phyloP scores from a whole-genome alignment of 1,284 basidiomycete genomes.

The Pterulicium gracile region DNA sequence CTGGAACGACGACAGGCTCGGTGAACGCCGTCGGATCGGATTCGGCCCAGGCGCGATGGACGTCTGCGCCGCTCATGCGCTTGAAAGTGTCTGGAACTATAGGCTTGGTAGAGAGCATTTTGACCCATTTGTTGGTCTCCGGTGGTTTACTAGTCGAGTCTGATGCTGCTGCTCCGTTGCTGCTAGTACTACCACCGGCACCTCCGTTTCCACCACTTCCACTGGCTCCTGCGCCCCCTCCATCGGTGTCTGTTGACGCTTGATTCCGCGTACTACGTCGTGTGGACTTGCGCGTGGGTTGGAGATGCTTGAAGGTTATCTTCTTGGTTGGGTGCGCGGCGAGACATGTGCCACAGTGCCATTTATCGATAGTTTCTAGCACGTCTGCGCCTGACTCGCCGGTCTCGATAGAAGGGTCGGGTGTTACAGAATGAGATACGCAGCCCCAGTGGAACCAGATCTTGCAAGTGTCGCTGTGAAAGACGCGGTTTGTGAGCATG shows the following conservation, averaged over 20 bases:
- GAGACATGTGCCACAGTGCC: conserved; percentile 51
- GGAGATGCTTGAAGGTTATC: conserved; percentile 53
- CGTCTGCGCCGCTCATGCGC: conserved; percentile 53
- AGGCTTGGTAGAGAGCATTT: conserved; percentile 53
- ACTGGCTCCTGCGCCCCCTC: neutral
- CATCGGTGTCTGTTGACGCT: conserved; percentile 40
- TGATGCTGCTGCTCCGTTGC: neutral
- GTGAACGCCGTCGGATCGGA: conserved; percentile 57
- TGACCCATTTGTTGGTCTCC: conserved; percentile 57
- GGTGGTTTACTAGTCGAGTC: conserved; percentile 20
- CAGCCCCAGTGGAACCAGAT: conserved; percentile 42
- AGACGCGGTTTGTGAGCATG: neutral
- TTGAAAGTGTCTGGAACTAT: conserved; percentile 53
- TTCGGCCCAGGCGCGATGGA: conserved; percentile 65
- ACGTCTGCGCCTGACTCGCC: conserved; percentile 27
- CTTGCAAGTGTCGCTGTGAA: conserved; percentile 30
- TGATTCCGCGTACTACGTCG: conserved; percentile 61
- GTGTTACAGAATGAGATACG: conserved; percentile 12
- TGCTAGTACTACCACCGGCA: neutral
- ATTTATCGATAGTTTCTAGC: conserved; percentile 41
- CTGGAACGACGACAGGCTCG: conserved; percentile 59
- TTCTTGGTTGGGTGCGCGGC: conserved; percentile 44
- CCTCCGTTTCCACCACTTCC: neutral
- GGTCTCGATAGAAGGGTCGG: conserved; percentile 12
- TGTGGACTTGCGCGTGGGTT: conserved; percentile 65